Conservation (phyloP, 306 rosid species). For the Cucumis hystrix region DNA sequence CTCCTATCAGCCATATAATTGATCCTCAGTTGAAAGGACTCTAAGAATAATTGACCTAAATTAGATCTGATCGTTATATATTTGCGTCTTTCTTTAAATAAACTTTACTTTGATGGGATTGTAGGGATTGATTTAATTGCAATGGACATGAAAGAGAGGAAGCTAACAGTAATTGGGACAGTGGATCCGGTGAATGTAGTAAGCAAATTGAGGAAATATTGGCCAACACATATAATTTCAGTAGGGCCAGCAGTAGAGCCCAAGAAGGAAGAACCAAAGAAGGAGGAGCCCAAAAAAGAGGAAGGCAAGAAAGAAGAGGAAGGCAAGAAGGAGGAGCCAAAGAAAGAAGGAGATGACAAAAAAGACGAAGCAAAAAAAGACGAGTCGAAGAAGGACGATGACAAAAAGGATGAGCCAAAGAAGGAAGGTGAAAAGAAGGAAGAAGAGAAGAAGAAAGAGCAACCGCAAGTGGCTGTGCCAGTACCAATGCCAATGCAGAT, state of each 20-base stretch:
- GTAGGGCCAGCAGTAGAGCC: slow-evolving; percentile 62
- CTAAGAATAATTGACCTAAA: too few species aligned
- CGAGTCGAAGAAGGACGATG: background rate
- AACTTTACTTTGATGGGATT: background rate
- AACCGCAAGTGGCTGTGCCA: background rate
- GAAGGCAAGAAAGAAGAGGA: slow-evolving; percentile 40
- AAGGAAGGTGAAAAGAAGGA: slow-evolving; percentile 12
- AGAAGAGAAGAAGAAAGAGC: slow-evolving; percentile 23
- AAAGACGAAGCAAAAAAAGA: slow-evolving; percentile 12
- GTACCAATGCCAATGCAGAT: background rate
- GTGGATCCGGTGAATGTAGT: slow-evolving; percentile 51
- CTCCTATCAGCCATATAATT: too few species aligned
- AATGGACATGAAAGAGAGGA: slow-evolving; percentile 57
- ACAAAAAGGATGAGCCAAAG: slow-evolving; percentile 20
- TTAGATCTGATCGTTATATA: too few species aligned
- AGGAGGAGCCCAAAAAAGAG: slow-evolving; percentile 28
- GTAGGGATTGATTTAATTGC: slow-evolving; percentile 57
- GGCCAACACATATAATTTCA: slow-evolving; percentile 35
- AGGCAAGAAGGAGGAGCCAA: slow-evolving; percentile 25
- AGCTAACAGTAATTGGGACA: slow-evolving; percentile 49
- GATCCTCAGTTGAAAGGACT: too few species aligned
- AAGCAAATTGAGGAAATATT: slow-evolving; percentile 46
- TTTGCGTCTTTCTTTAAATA: too few species aligned
- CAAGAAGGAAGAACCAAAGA: slow-evolving; percentile 41
- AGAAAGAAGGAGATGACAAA: slow-evolving; percentile 26